Evolutionary conservation across 371 early-diverging fungal species (phyloP).

Genomic region (Paramicrosporidium saccamoebae): DNA sequence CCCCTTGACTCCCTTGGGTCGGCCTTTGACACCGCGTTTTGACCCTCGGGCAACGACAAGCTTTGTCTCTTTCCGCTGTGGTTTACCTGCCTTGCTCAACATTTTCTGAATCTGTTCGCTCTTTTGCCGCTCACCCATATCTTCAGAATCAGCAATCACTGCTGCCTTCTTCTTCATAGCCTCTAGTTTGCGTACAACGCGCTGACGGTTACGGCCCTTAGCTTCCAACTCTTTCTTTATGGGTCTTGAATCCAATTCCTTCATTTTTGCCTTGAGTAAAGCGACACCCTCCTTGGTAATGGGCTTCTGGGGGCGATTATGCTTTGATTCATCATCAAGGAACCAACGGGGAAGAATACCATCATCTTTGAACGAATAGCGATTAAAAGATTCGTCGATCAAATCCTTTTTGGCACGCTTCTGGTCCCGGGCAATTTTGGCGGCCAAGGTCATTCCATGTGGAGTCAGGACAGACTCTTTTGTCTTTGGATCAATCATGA

Average conservation of each 20-base stretch:
- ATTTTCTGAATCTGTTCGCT: conserved; percentile 37
- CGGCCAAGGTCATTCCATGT: conserved; percentile 58
- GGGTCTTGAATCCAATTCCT: conserved; percentile 67
- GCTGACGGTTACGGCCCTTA: conserved; percentile 73
- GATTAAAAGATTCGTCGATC: conserved; percentile 59
- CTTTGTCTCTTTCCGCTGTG: conserved; percentile 30
- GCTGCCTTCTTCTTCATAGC: conserved; percentile 61
- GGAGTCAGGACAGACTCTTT: too few relatives aligned
- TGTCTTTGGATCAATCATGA: too few relatives aligned
- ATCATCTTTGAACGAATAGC: conserved; percentile 51
- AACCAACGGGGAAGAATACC: conserved; percentile 70
- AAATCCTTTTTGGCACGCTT: conserved; percentile 31
- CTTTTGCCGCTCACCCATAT: conserved; percentile 62
- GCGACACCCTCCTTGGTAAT: conserved; percentile 79
- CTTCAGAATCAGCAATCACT: conserved; percentile 43
- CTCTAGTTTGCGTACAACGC: conserved; percentile 23
- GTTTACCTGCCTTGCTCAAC: conserved; percentile 21
- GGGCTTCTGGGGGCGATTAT: conserved; percentile 54
- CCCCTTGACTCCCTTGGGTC: conserved; percentile 89
- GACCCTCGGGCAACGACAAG: conserved; percentile 65
- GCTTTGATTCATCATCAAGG: conserved; percentile 49
- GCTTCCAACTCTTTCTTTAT: conserved; percentile 96
- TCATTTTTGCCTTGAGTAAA: conserved; percentile 32
- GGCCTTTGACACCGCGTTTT: conserved; percentile 53
- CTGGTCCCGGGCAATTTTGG: conserved; percentile 33